Conservation (phyloP, 2,329 filamentous ascomycete species). For the Aspergillus aculeatinus region DNA sequence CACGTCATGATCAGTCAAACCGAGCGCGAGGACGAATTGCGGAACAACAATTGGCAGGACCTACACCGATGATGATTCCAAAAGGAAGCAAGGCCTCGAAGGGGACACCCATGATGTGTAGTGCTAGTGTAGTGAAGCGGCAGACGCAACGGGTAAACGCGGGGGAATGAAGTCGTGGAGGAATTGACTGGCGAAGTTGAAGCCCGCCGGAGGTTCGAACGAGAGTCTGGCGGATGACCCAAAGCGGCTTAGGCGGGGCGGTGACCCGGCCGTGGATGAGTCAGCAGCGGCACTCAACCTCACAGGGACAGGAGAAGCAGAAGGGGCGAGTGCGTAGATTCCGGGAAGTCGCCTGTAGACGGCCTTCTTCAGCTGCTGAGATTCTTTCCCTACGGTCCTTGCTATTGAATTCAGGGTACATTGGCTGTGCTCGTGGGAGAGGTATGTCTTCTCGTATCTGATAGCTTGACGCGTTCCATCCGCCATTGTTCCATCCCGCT, state of each 20-base stretch:
- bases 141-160: conserved; percentile 1
- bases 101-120: conserved; percentile 59
- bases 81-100: conserved; percentile 66
- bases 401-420: neutral
- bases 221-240: conserved; percentile 30
- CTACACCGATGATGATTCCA: conserved; percentile 61
- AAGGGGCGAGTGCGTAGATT: conserved; percentile 31
- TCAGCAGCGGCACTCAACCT: conserved; percentile 40
- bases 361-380: conserved; percentile 20
- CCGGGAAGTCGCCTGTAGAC: conserved; percentile 24
- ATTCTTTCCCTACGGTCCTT: conserved; percentile 12
- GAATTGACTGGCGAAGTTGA: conserved; percentile 12
- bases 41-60: conserved; percentile 28
- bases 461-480: conserved; percentile 28
- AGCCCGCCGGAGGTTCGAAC: conserved; percentile 19
- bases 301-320: conserved; percentile 34
- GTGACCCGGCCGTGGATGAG: conserved; percentile 27
- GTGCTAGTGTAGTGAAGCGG: neutral
- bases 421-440: conserved; percentile 11
- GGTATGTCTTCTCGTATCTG: conserved; percentile 15
- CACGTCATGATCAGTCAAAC: conserved; percentile 16
- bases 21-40: conserved; percentile 3
- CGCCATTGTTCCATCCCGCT: conserved; percentile 19
- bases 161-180: conserved; percentile 10
- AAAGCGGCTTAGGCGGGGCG: conserved; percentile 31